Base-by-base conservation (phyloP, 2,329 filamentous ascomycete species). In the Aspergillus quadricinctus region DNA sequence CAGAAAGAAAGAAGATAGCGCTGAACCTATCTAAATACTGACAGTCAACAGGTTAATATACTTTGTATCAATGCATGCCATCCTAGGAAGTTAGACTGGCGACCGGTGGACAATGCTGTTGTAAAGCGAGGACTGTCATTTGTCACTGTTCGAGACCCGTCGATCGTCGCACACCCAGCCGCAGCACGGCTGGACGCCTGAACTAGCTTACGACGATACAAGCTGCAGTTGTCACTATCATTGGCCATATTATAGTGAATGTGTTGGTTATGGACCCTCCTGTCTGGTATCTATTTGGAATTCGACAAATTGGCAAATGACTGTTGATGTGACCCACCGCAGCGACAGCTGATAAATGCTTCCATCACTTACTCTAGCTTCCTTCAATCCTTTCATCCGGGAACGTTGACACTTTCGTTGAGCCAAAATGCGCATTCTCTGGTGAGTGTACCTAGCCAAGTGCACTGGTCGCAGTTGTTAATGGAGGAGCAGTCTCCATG, bases 401-500 rank as follows among this genome's bases (percentile, higher is more conserved):
- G 11, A 19, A 19, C 3, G 3, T 6, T 6, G 14, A 46, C 40
- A 27, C 11, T 11, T 27, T 29, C 9, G 17, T 19, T 14, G 31
- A 14, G 2, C 14, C 52, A 52, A 21, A 14, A 57, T 57, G 56
- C 56, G 53, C 43, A 57, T 57, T n/a, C 51, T 57, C 25, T 57
- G 56, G 56, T 57, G 43, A 17, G 31, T 48, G 35, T n/a, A n/a
- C 25, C 8, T 8, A 28, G 21, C 23, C 27, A n/a, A 21, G 27
- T 4, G n/a, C 9, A 11, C 4, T 17, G 17, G 10, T 53, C 10
- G 14, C 19, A 9, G 23, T 25, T n/a, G 27, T 11, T 54, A 19
- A 54, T 27, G 7, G 10, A 3, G 23, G 17, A 29, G 17, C 37
- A 59, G 66, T 52, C 56, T 68, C 9, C 66, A 68, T 60, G 65